Base-by-base conservation (phyloP, 2,329 filamentous ascomycete genomes). In the Talaromyces sp. region DNA sequence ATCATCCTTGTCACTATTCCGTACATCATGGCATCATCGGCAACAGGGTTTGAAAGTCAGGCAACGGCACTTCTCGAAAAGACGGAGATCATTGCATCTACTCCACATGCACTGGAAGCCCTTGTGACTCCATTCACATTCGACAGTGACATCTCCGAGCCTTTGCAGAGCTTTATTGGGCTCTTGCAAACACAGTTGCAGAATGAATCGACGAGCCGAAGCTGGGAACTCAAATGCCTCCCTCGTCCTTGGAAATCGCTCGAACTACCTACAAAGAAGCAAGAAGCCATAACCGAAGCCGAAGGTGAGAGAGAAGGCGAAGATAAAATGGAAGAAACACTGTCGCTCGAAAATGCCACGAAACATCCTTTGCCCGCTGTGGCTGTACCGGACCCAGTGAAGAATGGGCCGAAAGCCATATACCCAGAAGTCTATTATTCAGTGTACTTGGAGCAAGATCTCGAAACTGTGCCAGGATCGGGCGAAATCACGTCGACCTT, bases 361-460 rank as follows among this genome's bases (percentile, higher is more conserved):
- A 96, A 93, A 78, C 92, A 98, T 74, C 76, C 85, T 2, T 89
- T 98, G 70, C 95, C 95, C 0, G 71, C 85, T 2, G 88, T 98
- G 69, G 83, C 81, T 1, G 86, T 98, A 61, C 94, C 95, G 0
- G 85, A 89, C 57, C 87, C 88, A 1, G 88, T 97, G 63, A 85
- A 88, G 63, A 85, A 90, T 35, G 94, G 93, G 1, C 83, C 89
- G 9, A 87, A 88, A 61, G 85, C 91, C 1, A 83, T 97, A 52
- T 97, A 97, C 75, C 95, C 95, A 0, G 95, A 99, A 78, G 85
- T 97, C 27, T 97, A 93, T 80, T 90, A 96, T 75, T 98, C 95
- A 1, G 92, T 98, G 58, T 99, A 96, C 74, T 85, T 88, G 6
- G 86, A 91, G 69, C 93, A 97, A 75, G 92, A 96, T 17, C 84